Evolutionary conservation across 768 basidiomycete species (phyloP).

Genomic region (Boletus pseudopeckii): DNA sequence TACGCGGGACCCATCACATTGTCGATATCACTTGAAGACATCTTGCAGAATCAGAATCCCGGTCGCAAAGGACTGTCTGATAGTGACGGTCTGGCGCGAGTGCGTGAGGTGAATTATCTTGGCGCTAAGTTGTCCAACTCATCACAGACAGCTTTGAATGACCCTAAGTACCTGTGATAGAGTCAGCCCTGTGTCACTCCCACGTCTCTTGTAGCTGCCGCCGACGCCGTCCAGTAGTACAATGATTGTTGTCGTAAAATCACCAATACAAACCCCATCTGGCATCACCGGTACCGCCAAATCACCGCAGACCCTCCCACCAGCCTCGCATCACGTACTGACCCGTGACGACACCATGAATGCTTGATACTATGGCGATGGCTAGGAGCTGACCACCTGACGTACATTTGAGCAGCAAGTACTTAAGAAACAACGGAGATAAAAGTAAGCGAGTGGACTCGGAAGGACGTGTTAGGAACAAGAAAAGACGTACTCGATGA

Average conservation of each 20-base stretch:
- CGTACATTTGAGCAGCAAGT: not conserved
- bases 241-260: not conserved
- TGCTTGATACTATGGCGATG: not conserved
- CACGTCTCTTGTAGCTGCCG: not conserved
- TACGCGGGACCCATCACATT: not conserved
- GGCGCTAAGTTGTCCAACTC: too few species aligned
- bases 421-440: not conserved
- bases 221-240: not conserved
- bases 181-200: slow-evolving; percentile 1
- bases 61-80: not conserved
- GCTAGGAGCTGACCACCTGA: not conserved
- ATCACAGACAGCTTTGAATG: not conserved
- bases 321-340: not conserved
- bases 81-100: not conserved
- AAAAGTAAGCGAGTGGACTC: not conserved
- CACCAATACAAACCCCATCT: not conserved
- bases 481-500: not conserved
- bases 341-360: not conserved
- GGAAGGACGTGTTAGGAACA: not conserved
- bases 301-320: not conserved
- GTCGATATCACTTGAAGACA: not conserved
- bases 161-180: not conserved
- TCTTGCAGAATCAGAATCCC: not conserved
- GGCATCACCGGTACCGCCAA: too few species aligned
- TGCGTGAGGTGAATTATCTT: not conserved